Evolutionary conservation across 1,284 basidiomycete species (phyloP).

Genomic region (Laetiporus sulphureus): DNA sequence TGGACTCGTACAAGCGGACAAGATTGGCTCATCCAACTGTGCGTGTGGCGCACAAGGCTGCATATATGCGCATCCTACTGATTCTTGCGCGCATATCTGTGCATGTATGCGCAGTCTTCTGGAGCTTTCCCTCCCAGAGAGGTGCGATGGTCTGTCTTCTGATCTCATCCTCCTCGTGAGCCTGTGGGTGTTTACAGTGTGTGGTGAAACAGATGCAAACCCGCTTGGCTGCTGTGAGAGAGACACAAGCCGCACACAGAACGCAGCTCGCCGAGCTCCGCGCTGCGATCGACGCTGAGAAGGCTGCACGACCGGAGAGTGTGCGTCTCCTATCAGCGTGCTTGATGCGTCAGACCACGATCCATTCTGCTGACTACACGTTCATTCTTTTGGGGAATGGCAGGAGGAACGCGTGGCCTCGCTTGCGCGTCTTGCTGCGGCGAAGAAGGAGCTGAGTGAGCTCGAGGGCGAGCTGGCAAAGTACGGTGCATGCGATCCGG

Average conservation of each 20-base stretch:
- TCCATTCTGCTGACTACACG: not conserved
- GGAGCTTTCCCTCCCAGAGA: conserved; percentile 86
- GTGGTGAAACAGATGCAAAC: conserved; percentile 45
- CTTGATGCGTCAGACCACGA: not conserved
- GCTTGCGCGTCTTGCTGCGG: conserved; percentile 41
- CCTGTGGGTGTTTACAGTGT: not conserved
- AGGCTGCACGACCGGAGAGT: conserved; percentile 53
- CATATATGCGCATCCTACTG: conserved; percentile 14
- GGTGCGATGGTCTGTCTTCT: conserved; percentile 58
- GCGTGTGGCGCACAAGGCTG: conserved; percentile 21
- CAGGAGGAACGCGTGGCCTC: conserved; percentile 51
- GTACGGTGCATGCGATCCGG: conserved; percentile 80
- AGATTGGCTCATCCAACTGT: conserved; percentile 92
- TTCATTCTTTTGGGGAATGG: too few species aligned
- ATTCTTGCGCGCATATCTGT: conserved; percentile 15
- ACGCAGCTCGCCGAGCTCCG: conserved; percentile 35
- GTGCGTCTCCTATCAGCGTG: conserved; percentile 33
- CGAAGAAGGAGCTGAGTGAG: conserved; percentile 48
- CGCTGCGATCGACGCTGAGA: conserved; percentile 41
- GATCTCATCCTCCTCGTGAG: not conserved
- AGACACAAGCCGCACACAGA: conserved; percentile 38
- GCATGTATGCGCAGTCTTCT: conserved; percentile 62
- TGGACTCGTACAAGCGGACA: conserved; percentile 76
- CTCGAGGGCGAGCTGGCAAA: conserved; percentile 65
- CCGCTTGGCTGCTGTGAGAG: conserved; percentile 49